Evolutionary conservation across 148 eudicot genomes (phyloP).

Genomic region (Camellia japonica): DNA sequence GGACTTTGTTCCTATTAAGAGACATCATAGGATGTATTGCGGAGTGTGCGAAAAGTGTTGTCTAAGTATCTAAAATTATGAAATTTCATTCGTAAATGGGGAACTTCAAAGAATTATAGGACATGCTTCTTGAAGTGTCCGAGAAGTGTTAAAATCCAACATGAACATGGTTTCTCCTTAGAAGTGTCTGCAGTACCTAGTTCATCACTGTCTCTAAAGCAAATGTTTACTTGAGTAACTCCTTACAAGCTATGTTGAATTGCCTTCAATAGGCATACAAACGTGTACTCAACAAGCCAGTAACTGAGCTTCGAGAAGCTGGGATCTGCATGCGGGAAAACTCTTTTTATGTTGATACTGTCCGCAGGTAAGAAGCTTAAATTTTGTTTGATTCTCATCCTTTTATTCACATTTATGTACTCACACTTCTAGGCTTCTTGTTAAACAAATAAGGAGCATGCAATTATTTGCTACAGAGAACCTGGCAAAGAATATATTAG

Average conservation of each 20-base stretch:
- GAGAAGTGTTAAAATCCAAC: not conserved
- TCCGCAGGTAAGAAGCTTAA: constrained; percentile 67
- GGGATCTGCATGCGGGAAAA: constrained; percentile 99
- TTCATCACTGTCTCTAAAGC: not conserved
- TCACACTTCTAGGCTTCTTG: not conserved
- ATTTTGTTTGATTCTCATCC: not conserved
- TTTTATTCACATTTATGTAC: not conserved
- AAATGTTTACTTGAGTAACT: not conserved
- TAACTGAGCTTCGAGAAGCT: constrained; percentile 90
- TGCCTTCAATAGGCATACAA: constrained; percentile 66
- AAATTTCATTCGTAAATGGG: not conserved
- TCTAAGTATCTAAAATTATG: not conserved
- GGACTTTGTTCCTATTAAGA: not conserved
- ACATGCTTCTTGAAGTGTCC: not conserved
- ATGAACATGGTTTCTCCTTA: not conserved
- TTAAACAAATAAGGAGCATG: not conserved
- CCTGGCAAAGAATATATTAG: not conserved
- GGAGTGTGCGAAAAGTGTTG: not conserved
- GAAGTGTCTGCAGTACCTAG: not conserved
- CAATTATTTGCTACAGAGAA: constrained; percentile 3
- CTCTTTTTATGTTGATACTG: constrained; percentile 96
- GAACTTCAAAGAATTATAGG: not conserved
- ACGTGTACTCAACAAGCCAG: constrained; percentile 88
- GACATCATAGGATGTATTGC: not conserved
- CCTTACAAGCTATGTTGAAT: constrained; percentile 17